phyloP scores from a whole-genome alignment of 331 rosid species.

The Phaseolus coccineus region DNA sequence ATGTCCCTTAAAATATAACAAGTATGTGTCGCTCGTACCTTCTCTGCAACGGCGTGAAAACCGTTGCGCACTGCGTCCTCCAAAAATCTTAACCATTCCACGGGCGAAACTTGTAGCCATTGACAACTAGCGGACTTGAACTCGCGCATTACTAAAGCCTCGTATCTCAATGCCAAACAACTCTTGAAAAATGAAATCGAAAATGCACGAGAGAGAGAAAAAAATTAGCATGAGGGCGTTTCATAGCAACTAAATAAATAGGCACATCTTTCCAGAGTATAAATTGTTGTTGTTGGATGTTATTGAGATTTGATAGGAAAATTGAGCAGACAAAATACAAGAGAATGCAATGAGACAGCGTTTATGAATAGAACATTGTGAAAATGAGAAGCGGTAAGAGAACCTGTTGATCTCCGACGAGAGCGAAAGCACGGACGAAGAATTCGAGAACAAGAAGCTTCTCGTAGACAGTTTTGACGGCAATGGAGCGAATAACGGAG shows the following conservation, averaged over 20 bases:
- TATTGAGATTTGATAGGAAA: neutral
- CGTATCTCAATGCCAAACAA: constrained; percentile 89
- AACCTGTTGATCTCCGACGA: constrained; percentile 76
- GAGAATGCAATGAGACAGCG: neutral
- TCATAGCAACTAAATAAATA: neutral
- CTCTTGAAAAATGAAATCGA: constrained; percentile 54
- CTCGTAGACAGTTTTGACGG: constrained; percentile 57
- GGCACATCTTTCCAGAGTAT: neutral
- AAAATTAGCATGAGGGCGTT: neutral
- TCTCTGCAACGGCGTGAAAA: constrained; percentile 62
- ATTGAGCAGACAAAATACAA: constrained; percentile 8
- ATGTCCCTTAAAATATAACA: neutral
- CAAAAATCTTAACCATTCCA: constrained; percentile 74
- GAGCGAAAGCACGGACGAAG: constrained; percentile 72
- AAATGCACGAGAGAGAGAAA: neutral
- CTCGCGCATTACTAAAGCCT: constrained; percentile 75
- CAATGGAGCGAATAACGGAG: constrained; percentile 52
- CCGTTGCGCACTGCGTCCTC: constrained; percentile 67
- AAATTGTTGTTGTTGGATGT: neutral
- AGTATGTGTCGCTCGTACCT: constrained; percentile 40
- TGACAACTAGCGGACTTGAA: constrained; percentile 53
- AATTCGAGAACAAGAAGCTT: constrained; percentile 79
- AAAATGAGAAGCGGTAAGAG: constrained; percentile 11
- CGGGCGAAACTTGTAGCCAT: constrained; percentile 65
- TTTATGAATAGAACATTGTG: neutral